These are phyloP conservation scores for Aspergillus caelatus DNA, from an alignment of 2,329 filamentous ascomycete genomes.

Conservation along the genomic window DNA sequence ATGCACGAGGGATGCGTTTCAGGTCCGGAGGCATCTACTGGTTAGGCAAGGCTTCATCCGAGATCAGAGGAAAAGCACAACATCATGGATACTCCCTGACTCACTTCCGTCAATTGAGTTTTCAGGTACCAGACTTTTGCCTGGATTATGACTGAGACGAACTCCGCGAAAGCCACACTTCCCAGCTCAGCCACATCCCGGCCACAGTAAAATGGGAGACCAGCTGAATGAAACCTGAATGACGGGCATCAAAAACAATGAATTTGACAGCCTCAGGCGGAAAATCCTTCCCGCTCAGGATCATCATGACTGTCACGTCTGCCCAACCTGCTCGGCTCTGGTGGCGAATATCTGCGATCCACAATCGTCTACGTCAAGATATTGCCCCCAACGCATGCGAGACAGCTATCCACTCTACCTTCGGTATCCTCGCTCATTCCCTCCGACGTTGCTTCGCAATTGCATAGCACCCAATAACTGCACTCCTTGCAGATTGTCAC, in stretches of 20 bases:
- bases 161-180: conserved; percentile 13
- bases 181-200: conserved; percentile 17
- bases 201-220: neutral
- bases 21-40: conserved; percentile 1
- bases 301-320: neutral
- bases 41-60: conserved; percentile 3
- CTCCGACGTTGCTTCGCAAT: neutral
- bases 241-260: conserved; percentile 3
- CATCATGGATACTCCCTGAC: neutral
- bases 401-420: neutral
- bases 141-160: conserved; percentile 5
- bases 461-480: neutral
- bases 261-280: conserved; percentile 1
- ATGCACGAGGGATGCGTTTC: conserved; percentile 2
- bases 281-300: neutral
- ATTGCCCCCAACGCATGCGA: neutral
- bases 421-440: neutral
- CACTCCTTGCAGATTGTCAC: neutral
- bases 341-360: neutral
- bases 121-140: neutral
- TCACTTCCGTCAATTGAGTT: neutral
- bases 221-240: neutral
- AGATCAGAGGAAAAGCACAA: neutral
- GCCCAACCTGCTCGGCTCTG: neutral
- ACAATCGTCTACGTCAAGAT: neutral